phyloP scores from a whole-genome alignment of 208 protist genomes.

The Blechomonas ayalai region DNA sequence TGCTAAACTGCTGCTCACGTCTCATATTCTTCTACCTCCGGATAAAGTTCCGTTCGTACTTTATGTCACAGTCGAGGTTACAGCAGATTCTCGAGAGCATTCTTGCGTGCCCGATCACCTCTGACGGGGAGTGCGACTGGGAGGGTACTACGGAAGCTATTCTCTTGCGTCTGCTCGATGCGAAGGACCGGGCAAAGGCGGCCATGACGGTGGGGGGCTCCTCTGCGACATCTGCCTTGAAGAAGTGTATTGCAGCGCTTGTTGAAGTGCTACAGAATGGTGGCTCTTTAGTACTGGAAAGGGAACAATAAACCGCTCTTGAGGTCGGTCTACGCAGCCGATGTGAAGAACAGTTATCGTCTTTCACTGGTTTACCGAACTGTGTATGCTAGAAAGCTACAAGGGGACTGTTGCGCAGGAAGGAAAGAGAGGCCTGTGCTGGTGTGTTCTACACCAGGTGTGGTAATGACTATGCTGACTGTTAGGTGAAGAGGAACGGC shows the following conservation, averaged over 20 bases:
- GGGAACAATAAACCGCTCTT: neutral
- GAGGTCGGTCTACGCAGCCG: neutral
- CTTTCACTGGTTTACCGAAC: too few relatives aligned
- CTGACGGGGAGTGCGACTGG: slow-evolving; percentile 57
- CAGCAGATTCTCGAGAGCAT: slow-evolving; percentile 39
- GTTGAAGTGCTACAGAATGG: slow-evolving; percentile 21
- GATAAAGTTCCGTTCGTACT: slow-evolving; percentile 28
- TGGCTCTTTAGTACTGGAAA: neutral
- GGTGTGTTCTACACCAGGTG: too few relatives aligned
- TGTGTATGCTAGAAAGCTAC: too few relatives aligned
- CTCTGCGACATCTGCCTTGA: slow-evolving; percentile 39
- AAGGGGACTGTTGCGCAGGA: too few relatives aligned
- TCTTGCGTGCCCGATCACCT: slow-evolving; percentile 47
- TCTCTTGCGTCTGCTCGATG: slow-evolving; percentile 57
- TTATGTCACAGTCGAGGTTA: slow-evolving; percentile 12
- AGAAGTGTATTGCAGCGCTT: slow-evolving; percentile 47
- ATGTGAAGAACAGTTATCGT: too few relatives aligned
- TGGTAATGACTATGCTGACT: too few relatives aligned
- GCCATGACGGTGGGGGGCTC: slow-evolving; percentile 17
- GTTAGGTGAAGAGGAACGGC: too few relatives aligned
- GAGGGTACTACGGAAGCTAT: slow-evolving; percentile 83
- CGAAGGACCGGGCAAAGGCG: slow-evolving; percentile 10
- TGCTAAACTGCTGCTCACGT: slow-evolving; percentile 72
- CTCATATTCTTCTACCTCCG: slow-evolving; percentile 64
- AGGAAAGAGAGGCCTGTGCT: too few relatives aligned